phyloP scores from a whole-genome alignment of 495 filamentous ascomycete genomes.

The Aspergillus saccharolyticus region DNA sequence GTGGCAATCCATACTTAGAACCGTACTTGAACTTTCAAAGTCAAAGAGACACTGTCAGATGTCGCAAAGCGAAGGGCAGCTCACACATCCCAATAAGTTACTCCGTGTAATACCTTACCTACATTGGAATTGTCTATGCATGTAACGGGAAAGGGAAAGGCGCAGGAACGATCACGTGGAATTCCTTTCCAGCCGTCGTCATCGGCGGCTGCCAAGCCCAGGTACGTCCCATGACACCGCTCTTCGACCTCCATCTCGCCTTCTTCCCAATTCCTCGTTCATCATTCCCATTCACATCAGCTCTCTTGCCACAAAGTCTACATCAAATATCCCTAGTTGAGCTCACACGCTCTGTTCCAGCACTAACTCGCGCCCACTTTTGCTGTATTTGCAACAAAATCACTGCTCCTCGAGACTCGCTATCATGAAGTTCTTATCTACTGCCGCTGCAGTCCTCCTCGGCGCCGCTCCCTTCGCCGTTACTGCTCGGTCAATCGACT shows the following conservation, averaged over 20 bases:
- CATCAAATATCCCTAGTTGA: background rate
- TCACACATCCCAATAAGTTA: too few relatives aligned
- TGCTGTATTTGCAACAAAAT: background rate
- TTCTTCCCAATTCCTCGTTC: background rate
- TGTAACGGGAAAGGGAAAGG: background rate
- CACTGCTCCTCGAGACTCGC: conserved; percentile 2
- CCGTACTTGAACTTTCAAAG: background rate
- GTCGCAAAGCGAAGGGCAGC: background rate
- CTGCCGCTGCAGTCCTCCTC: conserved; percentile 30
- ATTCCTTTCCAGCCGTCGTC: background rate
- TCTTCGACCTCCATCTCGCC: conserved; percentile 2
- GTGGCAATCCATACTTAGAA: background rate
- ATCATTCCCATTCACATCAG: background rate
- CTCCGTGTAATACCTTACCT: too few relatives aligned
- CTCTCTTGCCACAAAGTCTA: background rate
- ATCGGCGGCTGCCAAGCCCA: conserved; percentile 7
- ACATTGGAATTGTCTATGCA: background rate
- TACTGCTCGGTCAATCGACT: conserved; percentile 29
- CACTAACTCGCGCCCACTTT: background rate
- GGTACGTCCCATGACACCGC: conserved; percentile 12
- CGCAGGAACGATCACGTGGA: conserved; percentile 8
- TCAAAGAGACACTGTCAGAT: too few relatives aligned
- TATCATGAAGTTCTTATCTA: conserved; percentile 46
- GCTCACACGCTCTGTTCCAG: background rate
- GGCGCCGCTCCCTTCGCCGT: conserved; percentile 30